phyloP scores from a whole-genome alignment of 768 basidiomycete species.

The Rhodosporidiobolus sp. region DNA sequence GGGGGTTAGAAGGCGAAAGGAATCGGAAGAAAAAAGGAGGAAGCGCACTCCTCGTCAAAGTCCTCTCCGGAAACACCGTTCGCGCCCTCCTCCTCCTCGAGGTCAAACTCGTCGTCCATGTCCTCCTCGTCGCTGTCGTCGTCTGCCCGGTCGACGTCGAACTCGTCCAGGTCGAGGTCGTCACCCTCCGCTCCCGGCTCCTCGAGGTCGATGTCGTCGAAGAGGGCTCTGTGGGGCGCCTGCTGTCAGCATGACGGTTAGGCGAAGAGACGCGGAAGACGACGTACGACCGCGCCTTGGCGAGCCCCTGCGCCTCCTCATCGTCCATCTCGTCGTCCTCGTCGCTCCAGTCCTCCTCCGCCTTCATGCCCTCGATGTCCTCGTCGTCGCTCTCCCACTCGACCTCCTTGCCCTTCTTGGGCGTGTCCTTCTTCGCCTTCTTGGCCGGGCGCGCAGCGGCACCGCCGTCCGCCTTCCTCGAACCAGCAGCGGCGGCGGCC shows the following conservation, averaged over 20 bases:
- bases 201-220: conserved; percentile 42
- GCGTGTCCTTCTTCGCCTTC: conserved; percentile 7
- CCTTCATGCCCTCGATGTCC: conserved; percentile 34
- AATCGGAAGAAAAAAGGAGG: background rate
- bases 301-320: conserved; percentile 55
- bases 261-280: conserved; percentile 42
- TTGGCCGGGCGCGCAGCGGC: background rate
- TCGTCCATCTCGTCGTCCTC: conserved; percentile 55
- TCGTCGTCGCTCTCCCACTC: conserved; percentile 34
- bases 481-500: no score
- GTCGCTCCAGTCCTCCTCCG: conserved; percentile 56
- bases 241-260: background rate
- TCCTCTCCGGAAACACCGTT: conserved; percentile 29
- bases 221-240: conserved; percentile 27
- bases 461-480: no score
- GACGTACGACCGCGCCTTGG: conserved; percentile 47
- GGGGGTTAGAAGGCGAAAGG: background rate
- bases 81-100: conserved; percentile 41
- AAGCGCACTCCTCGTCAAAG: conserved; percentile 25
- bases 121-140: conserved; percentile 21
- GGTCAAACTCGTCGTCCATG: conserved; percentile 46
- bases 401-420: conserved; percentile 2
- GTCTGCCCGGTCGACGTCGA: conserved; percentile 18
- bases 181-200: conserved; percentile 26
- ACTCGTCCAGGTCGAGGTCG: conserved; percentile 19